Conservation (phyloP, 305 asterid genomes). For the Fraxinus latifolia region DNA sequence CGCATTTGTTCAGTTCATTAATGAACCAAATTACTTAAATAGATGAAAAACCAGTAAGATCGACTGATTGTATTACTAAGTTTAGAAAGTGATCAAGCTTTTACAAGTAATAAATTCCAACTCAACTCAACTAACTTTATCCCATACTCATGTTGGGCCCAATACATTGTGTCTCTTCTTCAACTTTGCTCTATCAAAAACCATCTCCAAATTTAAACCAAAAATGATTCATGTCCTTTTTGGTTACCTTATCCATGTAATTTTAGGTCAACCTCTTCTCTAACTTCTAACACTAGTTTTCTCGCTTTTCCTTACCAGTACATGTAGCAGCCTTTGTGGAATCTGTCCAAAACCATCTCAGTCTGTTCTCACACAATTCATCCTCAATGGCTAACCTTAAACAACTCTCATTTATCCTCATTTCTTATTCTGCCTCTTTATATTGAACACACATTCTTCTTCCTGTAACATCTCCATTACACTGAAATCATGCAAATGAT, state of each 20-base stretch:
- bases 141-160: background rate
- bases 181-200: background rate
- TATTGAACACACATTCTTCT: background rate
- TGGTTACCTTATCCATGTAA: background rate
- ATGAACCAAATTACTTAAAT: slow-evolving; percentile 10
- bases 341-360: background rate
- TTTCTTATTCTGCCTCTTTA: background rate
- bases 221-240: background rate
- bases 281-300: background rate
- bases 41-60: background rate
- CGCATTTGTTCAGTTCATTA: background rate
- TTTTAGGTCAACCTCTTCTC: background rate
- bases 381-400: background rate
- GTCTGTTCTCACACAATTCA: background rate
- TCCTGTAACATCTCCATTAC: background rate
- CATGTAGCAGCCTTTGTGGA: background rate
- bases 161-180: background rate
- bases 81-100: slow-evolving; percentile 6
- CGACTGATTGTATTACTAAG: slow-evolving; percentile 7
- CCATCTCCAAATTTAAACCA: background rate
- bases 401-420: background rate
- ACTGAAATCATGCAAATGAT: background rate
- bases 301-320: background rate
- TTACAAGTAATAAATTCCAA: slow-evolving; percentile 6
- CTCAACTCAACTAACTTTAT: background rate